These are phyloP conservation scores for Lichtheimia ornata DNA, from an alignment of 371 early-diverging fungal genomes.

Conservation along the genomic window DNA sequence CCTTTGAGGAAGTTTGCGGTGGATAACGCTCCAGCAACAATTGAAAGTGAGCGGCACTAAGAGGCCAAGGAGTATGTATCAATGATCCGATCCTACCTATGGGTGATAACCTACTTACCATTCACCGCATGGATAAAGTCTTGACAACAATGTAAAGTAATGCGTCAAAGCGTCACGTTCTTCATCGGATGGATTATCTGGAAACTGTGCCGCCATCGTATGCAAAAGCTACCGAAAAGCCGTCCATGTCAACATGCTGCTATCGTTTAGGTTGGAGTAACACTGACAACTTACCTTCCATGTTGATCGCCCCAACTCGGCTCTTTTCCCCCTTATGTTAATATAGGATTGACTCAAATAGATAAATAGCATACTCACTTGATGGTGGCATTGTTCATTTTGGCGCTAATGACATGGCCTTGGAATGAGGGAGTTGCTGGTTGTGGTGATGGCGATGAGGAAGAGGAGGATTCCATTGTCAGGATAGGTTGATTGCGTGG, in stretches of 20 bases:
- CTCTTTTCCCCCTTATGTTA: conserved; percentile 45
- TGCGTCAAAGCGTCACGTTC: conserved; percentile 79
- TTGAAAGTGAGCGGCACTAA: conserved; percentile 87
- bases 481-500: neutral
- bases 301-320: conserved; percentile 83
- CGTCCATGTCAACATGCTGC: neutral
- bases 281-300: conserved; percentile 57
- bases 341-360: neutral
- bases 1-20: conserved; percentile 78
- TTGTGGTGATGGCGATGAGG: neutral
- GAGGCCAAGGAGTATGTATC: neutral
- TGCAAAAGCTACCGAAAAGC: conserved; percentile 73
- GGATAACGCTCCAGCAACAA: conserved; percentile 78
- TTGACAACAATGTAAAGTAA: conserved; percentile 84
- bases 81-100: too few relatives aligned
- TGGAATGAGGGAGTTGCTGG: neutral
- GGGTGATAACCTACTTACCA: conserved; percentile 63
- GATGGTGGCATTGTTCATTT: conserved; percentile 80
- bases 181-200: conserved; percentile 79
- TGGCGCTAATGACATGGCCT: conserved; percentile 71
- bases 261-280: neutral
- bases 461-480: neutral
- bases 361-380: conserved; percentile 51
- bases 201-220: conserved; percentile 95
- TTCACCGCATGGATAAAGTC: conserved; percentile 97